Evolutionary conservation across 176 grass and related monocot species (phyloP).

Genomic region (Oryza nivara): DNA sequence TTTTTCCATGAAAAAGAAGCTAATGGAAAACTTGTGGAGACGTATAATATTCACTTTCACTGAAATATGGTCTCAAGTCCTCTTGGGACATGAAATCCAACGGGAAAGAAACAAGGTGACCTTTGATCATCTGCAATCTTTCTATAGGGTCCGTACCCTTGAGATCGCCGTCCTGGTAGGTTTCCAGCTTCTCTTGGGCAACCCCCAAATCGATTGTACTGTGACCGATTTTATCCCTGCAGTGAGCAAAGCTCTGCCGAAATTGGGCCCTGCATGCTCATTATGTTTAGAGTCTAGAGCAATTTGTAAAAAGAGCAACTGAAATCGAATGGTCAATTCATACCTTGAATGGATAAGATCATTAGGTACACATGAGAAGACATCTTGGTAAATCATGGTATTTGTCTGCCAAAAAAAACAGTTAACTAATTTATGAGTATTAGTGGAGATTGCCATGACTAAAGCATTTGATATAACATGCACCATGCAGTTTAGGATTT

Average conservation of each 20-base stretch:
- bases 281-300: constrained; percentile 31
- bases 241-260: constrained; percentile 68
- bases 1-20: constrained; percentile 24
- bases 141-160: constrained; percentile 66
- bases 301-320: constrained; percentile 2
- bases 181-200: constrained; percentile 73
- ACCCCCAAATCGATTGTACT: constrained; percentile 88
- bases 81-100: constrained; percentile 97
- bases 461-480: constrained; percentile 17
- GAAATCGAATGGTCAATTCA: constrained; percentile 32
- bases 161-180: constrained; percentile 56
- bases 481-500: not conserved
- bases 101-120: constrained; percentile 91
- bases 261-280: constrained; percentile 61
- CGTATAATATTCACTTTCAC: constrained; percentile 93
- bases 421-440: constrained; percentile 32
- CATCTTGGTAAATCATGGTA: constrained; percentile 90
- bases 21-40: constrained; percentile 98
- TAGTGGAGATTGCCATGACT: not conserved
- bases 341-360: constrained; percentile 97
- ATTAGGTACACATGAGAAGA: constrained; percentile 93
- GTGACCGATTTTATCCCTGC: constrained; percentile 85
- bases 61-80: constrained; percentile 92
- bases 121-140: constrained; percentile 67
- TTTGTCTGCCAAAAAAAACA: constrained; percentile 65